Evolutionary conservation across 805 yeast species (phyloP).

Genomic region (Monosporozyma servazzii): DNA sequence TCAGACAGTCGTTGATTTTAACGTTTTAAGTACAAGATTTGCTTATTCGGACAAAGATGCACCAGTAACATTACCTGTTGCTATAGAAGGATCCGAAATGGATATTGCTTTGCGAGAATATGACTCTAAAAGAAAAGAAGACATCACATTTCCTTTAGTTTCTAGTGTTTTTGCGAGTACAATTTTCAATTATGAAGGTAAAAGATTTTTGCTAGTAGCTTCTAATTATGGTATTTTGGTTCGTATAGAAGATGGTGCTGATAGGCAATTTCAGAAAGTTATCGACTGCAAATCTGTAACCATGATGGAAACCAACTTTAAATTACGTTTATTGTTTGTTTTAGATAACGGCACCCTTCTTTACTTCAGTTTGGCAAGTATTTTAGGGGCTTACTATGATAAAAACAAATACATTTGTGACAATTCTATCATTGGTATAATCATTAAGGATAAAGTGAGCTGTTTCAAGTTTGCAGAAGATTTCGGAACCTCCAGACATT

Average conservation of each 20-base stretch:
- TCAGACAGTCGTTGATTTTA: constrained; percentile 47
- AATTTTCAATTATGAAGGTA: constrained; percentile 38
- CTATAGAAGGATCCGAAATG: constrained; percentile 44
- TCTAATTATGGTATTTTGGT: constrained; percentile 55
- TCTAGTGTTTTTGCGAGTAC: constrained; percentile 37
- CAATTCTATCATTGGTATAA: constrained; percentile 37
- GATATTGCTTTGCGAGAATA: constrained; percentile 32
- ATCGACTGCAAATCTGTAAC: constrained; percentile 39
- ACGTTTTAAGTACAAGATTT: constrained; percentile 50
- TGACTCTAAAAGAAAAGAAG: constrained; percentile 13
- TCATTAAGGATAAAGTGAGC: constrained; percentile 45
- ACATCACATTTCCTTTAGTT: constrained; percentile 14
- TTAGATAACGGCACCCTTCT: constrained; percentile 51
- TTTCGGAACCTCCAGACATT: constrained; percentile 46
- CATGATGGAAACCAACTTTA: constrained; percentile 41
- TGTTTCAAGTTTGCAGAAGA: constrained; percentile 66
- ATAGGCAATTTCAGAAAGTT: constrained; percentile 12
- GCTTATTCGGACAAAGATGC: constrained; percentile 50
- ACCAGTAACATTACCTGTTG: constrained; percentile 43
- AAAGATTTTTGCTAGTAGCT: constrained; percentile 47
- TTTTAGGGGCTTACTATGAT: constrained; percentile 50
- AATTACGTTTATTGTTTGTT: constrained; percentile 48
- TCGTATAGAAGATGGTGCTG: constrained; percentile 14
- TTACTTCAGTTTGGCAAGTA: constrained; percentile 53
- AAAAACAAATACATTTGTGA: constrained; percentile 26